Percentiles rank a stretch among this genome's conserved stretches.
Evolutionary conservation across 2,329 filamentous ascomycete genomes (phyloP).

Genomic region (Sphaerulina vaccinii): DNA sequence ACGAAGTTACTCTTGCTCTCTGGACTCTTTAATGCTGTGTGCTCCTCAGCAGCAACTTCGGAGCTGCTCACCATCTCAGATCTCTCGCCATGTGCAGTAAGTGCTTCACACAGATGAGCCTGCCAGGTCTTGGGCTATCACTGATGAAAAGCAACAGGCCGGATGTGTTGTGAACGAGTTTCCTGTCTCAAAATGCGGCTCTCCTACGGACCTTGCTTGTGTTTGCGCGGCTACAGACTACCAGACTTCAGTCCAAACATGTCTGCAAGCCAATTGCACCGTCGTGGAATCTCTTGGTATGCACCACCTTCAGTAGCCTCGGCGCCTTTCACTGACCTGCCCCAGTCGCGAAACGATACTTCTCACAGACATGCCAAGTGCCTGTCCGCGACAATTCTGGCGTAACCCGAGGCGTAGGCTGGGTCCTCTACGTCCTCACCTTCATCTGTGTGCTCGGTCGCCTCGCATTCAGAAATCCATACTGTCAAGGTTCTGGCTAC

Average conservation of each 20-base stretch:
- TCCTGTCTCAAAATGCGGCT: no score
- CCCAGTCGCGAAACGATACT: neutral
- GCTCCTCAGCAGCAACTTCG: neutral
- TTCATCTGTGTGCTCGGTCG: neutral
- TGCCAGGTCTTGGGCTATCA: no score
- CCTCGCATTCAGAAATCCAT: neutral
- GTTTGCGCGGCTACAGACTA: neutral
- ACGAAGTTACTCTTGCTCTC: no score
- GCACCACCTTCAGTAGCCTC: neutral
- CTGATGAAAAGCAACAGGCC: no score
- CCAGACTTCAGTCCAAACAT: neutral
- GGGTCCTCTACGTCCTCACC: neutral
- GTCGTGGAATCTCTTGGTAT: neutral
- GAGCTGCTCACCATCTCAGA: neutral
- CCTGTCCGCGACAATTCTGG: neutral
- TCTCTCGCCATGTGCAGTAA: neutral
- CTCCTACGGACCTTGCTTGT: no score
- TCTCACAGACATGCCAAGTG: neutral
- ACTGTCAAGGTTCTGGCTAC: slow-evolving; percentile 3
- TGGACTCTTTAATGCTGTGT: neutral
- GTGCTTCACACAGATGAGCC: neutral
- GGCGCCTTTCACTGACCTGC: neutral
- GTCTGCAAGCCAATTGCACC: neutral
- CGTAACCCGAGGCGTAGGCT: neutral
- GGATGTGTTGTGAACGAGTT: no score